Percentiles rank a stretch among this genome's conserved stretches.
Conservation (phyloP, 768 basidiomycete species). For the Termitomyces heimii region DNA sequence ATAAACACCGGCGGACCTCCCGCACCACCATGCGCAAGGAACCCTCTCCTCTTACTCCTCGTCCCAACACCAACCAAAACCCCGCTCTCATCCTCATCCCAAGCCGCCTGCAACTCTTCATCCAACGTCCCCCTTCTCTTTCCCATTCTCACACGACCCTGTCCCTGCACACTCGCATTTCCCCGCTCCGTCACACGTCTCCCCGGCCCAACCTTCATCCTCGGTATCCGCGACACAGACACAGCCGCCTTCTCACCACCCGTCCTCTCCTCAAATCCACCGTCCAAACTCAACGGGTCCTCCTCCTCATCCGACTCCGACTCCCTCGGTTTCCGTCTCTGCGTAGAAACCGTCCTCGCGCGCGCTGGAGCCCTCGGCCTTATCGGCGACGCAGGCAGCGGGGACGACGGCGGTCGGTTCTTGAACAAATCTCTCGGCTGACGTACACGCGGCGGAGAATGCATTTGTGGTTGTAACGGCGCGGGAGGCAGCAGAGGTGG, state of each 20-base stretch:
- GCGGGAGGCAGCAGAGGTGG: background rate
- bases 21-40: constrained; percentile 70
- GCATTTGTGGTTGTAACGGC: no score
- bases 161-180: background rate
- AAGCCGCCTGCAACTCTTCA: constrained; percentile 54
- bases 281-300: constrained; percentile 26
- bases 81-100: constrained; percentile 34
- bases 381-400: constrained; percentile 54
- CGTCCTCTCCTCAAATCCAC: constrained; percentile 15
- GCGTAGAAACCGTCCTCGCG: constrained; percentile 13
- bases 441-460: background rate
- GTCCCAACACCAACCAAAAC: constrained; percentile 51
- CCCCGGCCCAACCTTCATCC: background rate
- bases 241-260: background rate
- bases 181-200: background rate
- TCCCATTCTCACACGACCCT: constrained; percentile 16
- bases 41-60: constrained; percentile 48
- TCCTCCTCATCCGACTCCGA: constrained; percentile 21
- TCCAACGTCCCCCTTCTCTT: constrained; percentile 50
- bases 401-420: constrained; percentile 59
- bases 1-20: constrained; percentile 68
- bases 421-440: constrained; percentile 36
- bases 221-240: background rate
- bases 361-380: constrained; percentile 55
- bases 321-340: constrained; percentile 5